Evolutionary conservation across 192 early-diverging fungal genomes (phyloP), one percentile per base, ranked within the genome.

Genomic region (Haplosporangium gracile): DNA sequence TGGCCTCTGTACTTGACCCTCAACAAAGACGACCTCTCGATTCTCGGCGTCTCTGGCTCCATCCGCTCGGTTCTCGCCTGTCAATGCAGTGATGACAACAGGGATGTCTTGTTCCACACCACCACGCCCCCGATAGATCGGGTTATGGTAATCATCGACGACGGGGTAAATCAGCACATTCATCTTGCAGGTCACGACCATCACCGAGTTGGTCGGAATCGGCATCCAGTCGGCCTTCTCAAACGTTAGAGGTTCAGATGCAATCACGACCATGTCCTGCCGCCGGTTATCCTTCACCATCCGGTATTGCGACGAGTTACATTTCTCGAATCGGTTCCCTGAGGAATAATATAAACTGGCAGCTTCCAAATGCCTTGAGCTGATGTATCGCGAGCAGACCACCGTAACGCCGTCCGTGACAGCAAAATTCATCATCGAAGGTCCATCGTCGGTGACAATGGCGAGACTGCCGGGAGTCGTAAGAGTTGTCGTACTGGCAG

Each of bases 181-280:
- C 79, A 95, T 88, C 79, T 91, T 93, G 22, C 93, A 91, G 42
- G 95, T 95, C 53, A 96, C 91, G 15, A 96, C 92, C 45, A 95
- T 85, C 45, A 94, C 55, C 8, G 93, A 95, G 55, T 96, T 96
- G 24, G 92, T 93, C 9, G 95, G 95, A 45, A 96, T 92, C 49
- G 88, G 91, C 76, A 94, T 73, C 95, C 95, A 96, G 83, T 96
- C 95, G 5, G 94, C 90, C 78, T 93, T 92, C 78, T 95, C 95
- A 68, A 94, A 95, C n/a, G 95, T 96, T 38, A 96, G 83, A 24
- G 95, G 95, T 81, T 96, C 95, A 0, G 93, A 93, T 0, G 95
- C 94, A 70, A 96, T 92, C 10, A 96, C 88, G 5, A 96, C 95
- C 65, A 95, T 94, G 70, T 96, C 95, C 80, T 96, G 95, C 55